phyloP scores from a whole-genome alignment of 2,329 filamentous ascomycete species.

The Boeremia lycopersici region DNA sequence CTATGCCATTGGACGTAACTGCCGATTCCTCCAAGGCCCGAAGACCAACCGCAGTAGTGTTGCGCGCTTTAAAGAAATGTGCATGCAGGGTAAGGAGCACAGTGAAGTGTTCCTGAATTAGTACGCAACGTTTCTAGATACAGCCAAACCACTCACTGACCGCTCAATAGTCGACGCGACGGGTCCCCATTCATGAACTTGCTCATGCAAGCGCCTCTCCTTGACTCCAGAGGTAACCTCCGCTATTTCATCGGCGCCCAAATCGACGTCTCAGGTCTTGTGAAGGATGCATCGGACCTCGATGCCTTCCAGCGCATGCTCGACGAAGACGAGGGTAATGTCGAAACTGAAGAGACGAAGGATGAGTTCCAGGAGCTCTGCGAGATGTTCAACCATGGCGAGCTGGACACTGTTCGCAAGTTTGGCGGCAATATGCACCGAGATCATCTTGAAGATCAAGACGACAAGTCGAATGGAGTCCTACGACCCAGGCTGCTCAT shows the following conservation, averaged over 20 bases:
- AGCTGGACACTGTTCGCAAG: slow-evolving; percentile 68
- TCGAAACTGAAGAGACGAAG: slow-evolving; percentile 48
- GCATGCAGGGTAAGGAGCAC: slow-evolving; percentile 69
- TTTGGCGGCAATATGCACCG: slow-evolving; percentile 69
- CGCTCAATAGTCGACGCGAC: slow-evolving; percentile 63
- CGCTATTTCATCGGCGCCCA: slow-evolving; percentile 76
- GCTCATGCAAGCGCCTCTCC: slow-evolving; percentile 73
- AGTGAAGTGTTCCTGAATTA: slow-evolving; percentile 80
- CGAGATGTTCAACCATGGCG: slow-evolving; percentile 72
- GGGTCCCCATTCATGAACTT: slow-evolving; percentile 80
- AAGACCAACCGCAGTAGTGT: slow-evolving; percentile 70
- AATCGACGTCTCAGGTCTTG: slow-evolving; percentile 72
- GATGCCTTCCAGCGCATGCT: slow-evolving; percentile 64
- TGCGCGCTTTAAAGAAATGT: slow-evolving; percentile 65
- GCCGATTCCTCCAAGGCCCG: slow-evolving; percentile 78
- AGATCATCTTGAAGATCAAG: slow-evolving; percentile 57
- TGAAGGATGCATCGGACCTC: slow-evolving; percentile 69
- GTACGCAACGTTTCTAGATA: slow-evolving; percentile 46
- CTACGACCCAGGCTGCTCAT: slow-evolving; percentile 55
- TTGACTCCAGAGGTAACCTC: slow-evolving; percentile 69
- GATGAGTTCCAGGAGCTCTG: slow-evolving; percentile 70
- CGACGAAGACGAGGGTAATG: slow-evolving; percentile 40
- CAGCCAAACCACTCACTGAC: slow-evolving; percentile 9
- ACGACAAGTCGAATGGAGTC: slow-evolving; percentile 41
- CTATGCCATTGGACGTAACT: slow-evolving; percentile 77